Evolutionary conservation across 345 rosid genomes (phyloP).

Genomic region (Eucalyptus cladocalyx): DNA sequence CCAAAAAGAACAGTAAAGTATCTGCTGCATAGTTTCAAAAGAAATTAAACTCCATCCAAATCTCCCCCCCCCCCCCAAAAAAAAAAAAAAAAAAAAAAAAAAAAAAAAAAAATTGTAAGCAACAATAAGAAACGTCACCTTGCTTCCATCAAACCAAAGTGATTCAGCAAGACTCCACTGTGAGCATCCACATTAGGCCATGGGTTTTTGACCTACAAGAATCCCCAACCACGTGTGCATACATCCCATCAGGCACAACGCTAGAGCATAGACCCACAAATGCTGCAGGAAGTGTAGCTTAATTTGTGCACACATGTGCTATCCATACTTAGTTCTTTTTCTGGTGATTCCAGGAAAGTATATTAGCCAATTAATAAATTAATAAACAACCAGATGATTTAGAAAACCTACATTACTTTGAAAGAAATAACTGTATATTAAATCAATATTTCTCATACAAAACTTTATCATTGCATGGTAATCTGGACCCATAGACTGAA

Average conservation of each 20-base stretch:
- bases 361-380: neutral
- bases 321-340: neutral
- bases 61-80: too few relatives aligned
- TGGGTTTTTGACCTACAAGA: slow-evolving; percentile 83
- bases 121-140: slow-evolving; percentile 30
- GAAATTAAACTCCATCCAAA: neutral
- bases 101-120: neutral
- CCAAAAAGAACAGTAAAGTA: slow-evolving; percentile 94
- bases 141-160: slow-evolving; percentile 91
- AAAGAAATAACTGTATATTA: neutral
- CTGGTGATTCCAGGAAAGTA: neutral
- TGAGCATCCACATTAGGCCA: slow-evolving; percentile 99
- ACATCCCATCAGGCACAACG: neutral
- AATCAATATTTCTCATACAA: neutral
- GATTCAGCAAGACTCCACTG: slow-evolving; percentile 90
- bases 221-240: neutral
- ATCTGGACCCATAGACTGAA: neutral
- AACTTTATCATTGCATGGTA: neutral
- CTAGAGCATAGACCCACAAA: neutral
- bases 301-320: too few relatives aligned
- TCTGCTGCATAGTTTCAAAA: slow-evolving; percentile 16
- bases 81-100: neutral
- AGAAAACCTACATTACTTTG: neutral
- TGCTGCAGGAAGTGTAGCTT: too few relatives aligned
- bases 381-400: neutral